Evolutionary conservation across 495 filamentous ascomycete species (phyloP), one percentile per base, ranked within the genome.

Genomic region (Penicillium atrosanguineum): DNA sequence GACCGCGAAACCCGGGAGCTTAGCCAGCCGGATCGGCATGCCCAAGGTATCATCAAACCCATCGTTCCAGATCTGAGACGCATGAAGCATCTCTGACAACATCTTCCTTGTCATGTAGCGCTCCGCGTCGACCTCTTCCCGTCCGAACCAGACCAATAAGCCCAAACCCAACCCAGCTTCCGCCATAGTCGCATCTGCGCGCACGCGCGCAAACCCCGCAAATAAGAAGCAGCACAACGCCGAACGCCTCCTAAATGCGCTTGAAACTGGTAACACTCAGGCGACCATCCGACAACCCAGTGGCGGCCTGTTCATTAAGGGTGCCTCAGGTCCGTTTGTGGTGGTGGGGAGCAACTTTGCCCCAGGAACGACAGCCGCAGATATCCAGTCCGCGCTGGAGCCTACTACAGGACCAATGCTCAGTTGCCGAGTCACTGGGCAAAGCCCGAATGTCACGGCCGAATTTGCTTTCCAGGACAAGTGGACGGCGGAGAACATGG

Each of bases 321-420:
- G 94, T 19, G 90, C 90, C 2, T 70, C 72, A 9, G 72, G 69
- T 3, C 89, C 91, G 0, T 94, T 84, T 60, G 80, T 86, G n/a
- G 88, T 97, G 12, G 77, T 91, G 46, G 92, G 87, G 1, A 83
- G 85, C 67, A 97, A 97, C 71, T 93, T 98, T 59, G 91, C 91
- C 4, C 85, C 85, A 4, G 94, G 94, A 36, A 98, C 94, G 4
- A 96, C 94, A 4, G 90, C 90, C 2, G 92, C 89, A 36, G 94
- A 98, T 67, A 95, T 97, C 44, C 89, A 96, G 70, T 85, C 87
- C 52, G 91, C 90, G 40, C 80, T 97, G 74, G 81, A 82, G 38
- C 84, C 87, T 2, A 69, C 87, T 3, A 86, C 85, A 1, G 89
- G 90, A 28, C 73, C 85, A 48, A 83, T 95, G 52, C 63, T 80